Evolutionary conservation across 345 rosid genomes (phyloP), one percentile per base, ranked within the genome.

Genomic region (Mercurialis annua): DNA sequence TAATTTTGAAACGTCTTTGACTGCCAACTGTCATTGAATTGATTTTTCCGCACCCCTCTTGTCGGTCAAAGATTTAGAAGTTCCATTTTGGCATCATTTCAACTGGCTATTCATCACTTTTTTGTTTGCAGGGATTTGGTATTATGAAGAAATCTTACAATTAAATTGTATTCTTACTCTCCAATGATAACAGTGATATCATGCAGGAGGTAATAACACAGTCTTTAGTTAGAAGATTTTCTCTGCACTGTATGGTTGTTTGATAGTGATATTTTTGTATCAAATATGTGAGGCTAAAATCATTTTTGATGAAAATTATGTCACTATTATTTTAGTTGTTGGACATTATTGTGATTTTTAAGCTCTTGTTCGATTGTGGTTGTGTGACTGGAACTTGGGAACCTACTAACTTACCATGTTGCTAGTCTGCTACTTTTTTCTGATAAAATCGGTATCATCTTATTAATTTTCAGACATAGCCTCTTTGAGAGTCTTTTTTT

Each of bases 121-220:
- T 57, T 34, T 57, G 38, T 77, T 76, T 85, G 68, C 88, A 95
- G 98, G 99, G 93, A 69, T 82, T 93, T 72, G 96, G 96, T 66
- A 79, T 92, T 30, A 81, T 95, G 89, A 73, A 81, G 90, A 85
- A 82, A 59, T 70, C 87, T 21, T 89, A 91, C 74, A 81, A 85
- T 71, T 89, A 91, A 82, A 98, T 98, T 33, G 89, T 92, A 51
- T 86, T 84, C 81, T 74, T 92, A 47, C 84, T 94, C 67, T 81
- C 97, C 57, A 83, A 85, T 76, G 81, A 73, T 68, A 83, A 93
- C 76, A 77, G 89, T 42, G 46, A 74, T 75, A 70, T 80, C 55
- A 71, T 88, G 73, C 83, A 81, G 67, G 82, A 90, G 96, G 99
- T 95, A 84, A 74, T 24, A 55, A 31, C 53, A 23, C 43, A 9